Evolutionary conservation across 2,329 filamentous ascomycete species (phyloP), one percentile per base, ranked within the genome.

Genomic region (Aspergillus pseudoterreus): DNA sequence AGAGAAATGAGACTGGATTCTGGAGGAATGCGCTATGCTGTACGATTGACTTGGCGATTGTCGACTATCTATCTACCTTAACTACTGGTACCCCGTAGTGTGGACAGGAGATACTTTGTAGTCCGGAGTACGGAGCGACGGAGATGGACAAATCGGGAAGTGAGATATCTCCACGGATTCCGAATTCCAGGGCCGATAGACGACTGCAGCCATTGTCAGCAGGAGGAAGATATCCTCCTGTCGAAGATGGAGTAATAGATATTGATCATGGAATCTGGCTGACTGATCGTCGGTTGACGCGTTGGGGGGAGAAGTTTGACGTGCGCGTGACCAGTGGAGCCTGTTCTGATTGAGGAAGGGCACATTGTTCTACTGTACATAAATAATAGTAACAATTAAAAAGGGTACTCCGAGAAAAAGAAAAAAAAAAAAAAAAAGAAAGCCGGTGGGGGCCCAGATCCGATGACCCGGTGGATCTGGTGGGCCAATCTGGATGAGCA

Each of bases 241-340:
- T 38, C 35, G 35, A 6, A 38, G 27, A 22, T 22, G 22, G 22
- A 22, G 27, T 30, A 38, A 17, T 38, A 38, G 14, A n/a, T 21
- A 38, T 36, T 33, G 21, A 21, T 8, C 15, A n/a, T 14, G 12
- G 24, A 38, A 32, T 48, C 35, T n/a, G 35, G 12, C 14, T 38
- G 24, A 10, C 15, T 14, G 12, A 57, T 58, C 57, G 51, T 46
- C 24, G 44, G 52, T 52, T 57, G 50, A 57, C 49, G 49, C 43
- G 49, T 55, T 48, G 48, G 44, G 33, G 39, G 39, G 17, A 43
- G 45, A 50, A 50, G 41, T 50, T 46, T 50, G 49, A 48, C 33
- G 24, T 41, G 51, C 57, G 56, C 53, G 56, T 62, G 59, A 60
- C 57, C 53, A 52, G 57, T 50, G 48, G 55, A 57, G 58, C 54